These are phyloP conservation scores for Casuarina cunninghamiana DNA, from an alignment of 306 rosid species.

Conservation along the genomic window DNA sequence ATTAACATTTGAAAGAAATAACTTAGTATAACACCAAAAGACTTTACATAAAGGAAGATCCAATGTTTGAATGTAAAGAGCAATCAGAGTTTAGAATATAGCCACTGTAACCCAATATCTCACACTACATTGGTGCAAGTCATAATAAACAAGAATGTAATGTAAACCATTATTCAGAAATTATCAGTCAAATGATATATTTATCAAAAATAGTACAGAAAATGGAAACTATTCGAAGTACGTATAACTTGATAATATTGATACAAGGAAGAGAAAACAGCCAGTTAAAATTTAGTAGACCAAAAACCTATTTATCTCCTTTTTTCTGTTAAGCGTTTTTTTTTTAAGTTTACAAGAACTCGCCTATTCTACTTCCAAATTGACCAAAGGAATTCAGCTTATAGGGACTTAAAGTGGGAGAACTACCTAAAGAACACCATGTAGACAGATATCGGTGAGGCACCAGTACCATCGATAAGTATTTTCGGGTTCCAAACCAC, in stretches of 20 bases:
- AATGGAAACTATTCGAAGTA: not conserved
- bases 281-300: too few relatives aligned
- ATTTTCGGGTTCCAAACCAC: too few relatives aligned
- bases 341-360: too few relatives aligned
- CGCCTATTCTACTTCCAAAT: too few relatives aligned
- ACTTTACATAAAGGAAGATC: not conserved
- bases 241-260: not conserved
- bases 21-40: constrained; percentile 2
- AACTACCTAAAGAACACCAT: too few relatives aligned
- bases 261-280: too few relatives aligned
- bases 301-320: too few relatives aligned
- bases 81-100: not conserved
- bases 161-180: not conserved
- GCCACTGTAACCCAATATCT: not conserved
- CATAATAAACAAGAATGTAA: not conserved
- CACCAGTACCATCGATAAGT: too few relatives aligned
- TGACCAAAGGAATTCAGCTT: too few relatives aligned
- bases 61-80: not conserved
- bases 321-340: too few relatives aligned
- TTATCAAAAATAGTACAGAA: not conserved
- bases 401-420: too few relatives aligned
- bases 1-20: constrained; percentile 9
- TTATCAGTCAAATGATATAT: not conserved
- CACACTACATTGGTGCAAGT: not conserved
- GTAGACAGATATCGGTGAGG: too few relatives aligned